Evolutionary conservation across 495 filamentous ascomycete species (phyloP).

Genomic region (Lophium mytilinum): DNA sequence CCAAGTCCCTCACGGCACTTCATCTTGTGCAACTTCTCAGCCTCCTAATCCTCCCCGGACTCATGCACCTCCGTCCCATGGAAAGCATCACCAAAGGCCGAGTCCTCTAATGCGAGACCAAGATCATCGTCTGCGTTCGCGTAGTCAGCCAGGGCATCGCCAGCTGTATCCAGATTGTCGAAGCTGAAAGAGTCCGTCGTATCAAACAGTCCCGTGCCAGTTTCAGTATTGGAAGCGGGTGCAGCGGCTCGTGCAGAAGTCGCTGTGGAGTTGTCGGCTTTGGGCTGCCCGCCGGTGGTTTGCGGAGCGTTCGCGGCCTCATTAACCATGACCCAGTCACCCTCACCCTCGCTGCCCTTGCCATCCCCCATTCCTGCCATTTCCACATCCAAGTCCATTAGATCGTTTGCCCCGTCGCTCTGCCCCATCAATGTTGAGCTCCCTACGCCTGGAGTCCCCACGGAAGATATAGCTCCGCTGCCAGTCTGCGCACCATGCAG

Average conservation of each 20-base stretch:
- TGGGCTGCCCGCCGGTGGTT: conserved; percentile 11
- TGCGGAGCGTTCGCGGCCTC: conserved; percentile 17
- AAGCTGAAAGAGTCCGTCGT: conserved; percentile 42
- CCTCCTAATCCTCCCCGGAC: conserved; percentile 33
- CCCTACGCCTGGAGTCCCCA: conserved; percentile 12
- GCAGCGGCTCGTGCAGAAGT: conserved; percentile 1
- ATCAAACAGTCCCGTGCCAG: conserved; percentile 30
- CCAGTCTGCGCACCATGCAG: conserved; percentile 17
- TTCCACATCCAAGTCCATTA: conserved; percentile 27
- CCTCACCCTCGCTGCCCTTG: conserved; percentile 28
- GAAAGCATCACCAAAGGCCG: conserved; percentile 56
- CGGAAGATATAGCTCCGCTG: conserved; percentile 18
- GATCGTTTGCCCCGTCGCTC: conserved; percentile 5
- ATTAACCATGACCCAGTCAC: conserved; percentile 55
- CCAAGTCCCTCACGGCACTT: neutral
- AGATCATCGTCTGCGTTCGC: conserved; percentile 36
- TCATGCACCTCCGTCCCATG: conserved; percentile 43
- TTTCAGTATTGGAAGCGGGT: conserved; percentile 14
- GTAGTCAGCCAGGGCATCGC: conserved; percentile 53
- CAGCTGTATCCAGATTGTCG: conserved; percentile 52
- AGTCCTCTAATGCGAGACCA: conserved; percentile 50
- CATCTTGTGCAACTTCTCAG: conserved; percentile 35
- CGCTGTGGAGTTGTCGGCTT: neutral
- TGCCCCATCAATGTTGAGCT: neutral
- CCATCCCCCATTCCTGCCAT: conserved; percentile 23